Percentiles rank a stretch among this genome's conserved stretches.
phyloP scores from a whole-genome alignment of 2,329 filamentous ascomycete genomes.

The Juglanconis juglandina region DNA sequence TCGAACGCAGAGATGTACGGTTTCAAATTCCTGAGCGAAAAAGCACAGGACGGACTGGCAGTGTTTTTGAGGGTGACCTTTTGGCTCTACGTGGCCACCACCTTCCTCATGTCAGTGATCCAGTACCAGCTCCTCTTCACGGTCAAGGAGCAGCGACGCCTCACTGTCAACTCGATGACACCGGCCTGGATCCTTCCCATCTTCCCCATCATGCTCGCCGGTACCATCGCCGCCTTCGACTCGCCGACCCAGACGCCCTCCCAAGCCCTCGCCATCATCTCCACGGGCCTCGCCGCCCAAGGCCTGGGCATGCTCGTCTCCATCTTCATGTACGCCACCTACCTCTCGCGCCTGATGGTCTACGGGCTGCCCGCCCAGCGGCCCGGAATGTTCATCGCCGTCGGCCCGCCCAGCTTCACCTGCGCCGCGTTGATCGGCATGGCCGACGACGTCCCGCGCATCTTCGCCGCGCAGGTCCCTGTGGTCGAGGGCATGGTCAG shows the following conservation, averaged over 20 bases:
- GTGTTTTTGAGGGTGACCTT: conserved; percentile 53
- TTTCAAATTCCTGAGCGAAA: conserved; percentile 34
- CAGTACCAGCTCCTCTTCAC: conserved; percentile 59
- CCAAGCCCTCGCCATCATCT: conserved; percentile 50
- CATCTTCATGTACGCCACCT: conserved; percentile 58
- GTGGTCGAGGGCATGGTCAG: conserved; percentile 32
- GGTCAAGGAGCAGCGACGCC: conserved; percentile 39
- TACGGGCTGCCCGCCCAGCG: conserved; percentile 53
- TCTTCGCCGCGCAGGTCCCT: conserved; percentile 32
- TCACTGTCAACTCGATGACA: conserved; percentile 50
- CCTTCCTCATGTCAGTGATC: conserved; percentile 49
- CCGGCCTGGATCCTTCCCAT: conserved; percentile 62
- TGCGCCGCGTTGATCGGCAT: conserved; percentile 34
- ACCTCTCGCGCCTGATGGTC: conserved; percentile 56
- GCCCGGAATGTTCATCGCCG: conserved; percentile 63
- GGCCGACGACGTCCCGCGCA: conserved; percentile 29
- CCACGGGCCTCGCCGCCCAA: conserved; percentile 57
- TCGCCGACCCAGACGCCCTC: conserved; percentile 43
- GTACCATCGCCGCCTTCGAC: conserved; percentile 55
- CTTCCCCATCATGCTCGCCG: conserved; percentile 61
- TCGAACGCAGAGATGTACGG: conserved; percentile 49
- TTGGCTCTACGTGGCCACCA: conserved; percentile 57
- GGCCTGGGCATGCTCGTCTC: conserved; percentile 58
- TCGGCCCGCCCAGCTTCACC: conserved; percentile 53
- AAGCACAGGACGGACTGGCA: conserved; percentile 46